A percentile compares a stretch with the other conserved stretches of the same genome.
Conservation (phyloP, 192 early-diverging fungal species). For the Coemansia guatemalensis region DNA sequence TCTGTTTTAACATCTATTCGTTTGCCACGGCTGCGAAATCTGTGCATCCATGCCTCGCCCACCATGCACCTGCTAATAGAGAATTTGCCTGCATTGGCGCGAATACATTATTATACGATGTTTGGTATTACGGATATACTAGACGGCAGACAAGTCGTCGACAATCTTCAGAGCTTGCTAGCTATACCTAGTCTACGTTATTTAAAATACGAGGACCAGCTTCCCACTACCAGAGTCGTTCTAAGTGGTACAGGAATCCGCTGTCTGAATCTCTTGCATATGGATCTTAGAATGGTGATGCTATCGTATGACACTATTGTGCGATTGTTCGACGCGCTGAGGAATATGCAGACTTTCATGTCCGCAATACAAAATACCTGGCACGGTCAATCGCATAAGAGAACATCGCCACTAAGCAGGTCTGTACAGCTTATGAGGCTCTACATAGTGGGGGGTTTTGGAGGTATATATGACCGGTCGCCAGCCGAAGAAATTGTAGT, state of each 20-base stretch:
- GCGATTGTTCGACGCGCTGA: constrained; percentile 3
- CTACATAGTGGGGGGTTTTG: neutral
- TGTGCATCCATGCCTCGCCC: constrained; percentile 8
- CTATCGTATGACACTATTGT: constrained; percentile 10
- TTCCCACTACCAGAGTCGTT: constrained; percentile 9
- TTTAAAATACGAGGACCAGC: constrained; percentile 20
- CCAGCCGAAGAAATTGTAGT: constrained; percentile 12
- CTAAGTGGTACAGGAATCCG: neutral
- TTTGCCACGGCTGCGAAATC: constrained; percentile 5
- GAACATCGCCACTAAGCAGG: constrained; percentile 5
- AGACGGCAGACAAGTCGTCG: neutral
- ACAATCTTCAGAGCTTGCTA: constrained; percentile 12
- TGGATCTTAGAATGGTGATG: constrained; percentile 24
- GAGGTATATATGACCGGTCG: neutral
- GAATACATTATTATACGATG: constrained; percentile 14
- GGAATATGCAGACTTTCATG: constrained; percentile 7
- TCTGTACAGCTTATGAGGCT: constrained; percentile 5
- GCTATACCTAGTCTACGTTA: neutral
- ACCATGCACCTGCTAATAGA: constrained; percentile 3
- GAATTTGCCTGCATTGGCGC: constrained; percentile 8
- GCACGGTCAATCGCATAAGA: no score
- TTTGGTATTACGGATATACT: neutral
- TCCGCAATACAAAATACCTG: constrained; percentile 6
- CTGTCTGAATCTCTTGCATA: constrained; percentile 7
- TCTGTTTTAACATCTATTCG: constrained; percentile 6